Percentiles rank a stretch among this genome's conserved stretches.
Conservation (phyloP, 139 green algal species). For the Chlamydomonas sp. region DNA sequence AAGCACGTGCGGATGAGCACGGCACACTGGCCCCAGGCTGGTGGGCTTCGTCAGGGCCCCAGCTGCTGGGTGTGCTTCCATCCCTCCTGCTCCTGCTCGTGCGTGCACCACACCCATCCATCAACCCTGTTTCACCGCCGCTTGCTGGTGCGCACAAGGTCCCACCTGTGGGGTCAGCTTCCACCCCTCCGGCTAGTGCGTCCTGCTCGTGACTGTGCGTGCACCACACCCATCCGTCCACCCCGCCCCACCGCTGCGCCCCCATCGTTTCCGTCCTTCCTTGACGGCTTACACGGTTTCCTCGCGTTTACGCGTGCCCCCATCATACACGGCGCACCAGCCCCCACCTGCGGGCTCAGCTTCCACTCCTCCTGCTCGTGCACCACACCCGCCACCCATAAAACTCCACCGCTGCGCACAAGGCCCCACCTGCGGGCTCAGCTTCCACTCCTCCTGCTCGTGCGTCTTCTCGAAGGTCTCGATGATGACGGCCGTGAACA, state of each 20-base stretch:
- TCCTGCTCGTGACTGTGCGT: no score
- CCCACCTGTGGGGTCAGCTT: no score
- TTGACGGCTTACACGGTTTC: no score
- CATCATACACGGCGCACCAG: no score
- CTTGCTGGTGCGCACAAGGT: background rate
- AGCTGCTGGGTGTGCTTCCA: no score
- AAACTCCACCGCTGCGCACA: background rate
- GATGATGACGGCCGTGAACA: constrained; percentile 83
- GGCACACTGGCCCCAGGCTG: background rate
- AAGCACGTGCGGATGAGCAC: background rate
- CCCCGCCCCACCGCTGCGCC: no score
- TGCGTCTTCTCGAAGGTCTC: constrained; percentile 80
- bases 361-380: constrained; percentile 67
- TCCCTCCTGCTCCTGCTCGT: no score
- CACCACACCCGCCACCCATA: background rate
- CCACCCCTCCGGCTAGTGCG: no score
- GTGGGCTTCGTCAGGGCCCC: no score
- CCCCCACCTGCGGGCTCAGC: constrained; percentile 47
- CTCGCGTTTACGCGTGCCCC: no score
- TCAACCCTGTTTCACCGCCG: no score
- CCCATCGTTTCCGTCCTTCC: no score
- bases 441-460: constrained; percentile 67
- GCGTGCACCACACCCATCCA: background rate
- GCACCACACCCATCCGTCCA: background rate
- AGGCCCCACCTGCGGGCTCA: constrained; percentile 42